Conservation (phyloP, 768 basidiomycete species). For the Crepidotus variabilis region DNA sequence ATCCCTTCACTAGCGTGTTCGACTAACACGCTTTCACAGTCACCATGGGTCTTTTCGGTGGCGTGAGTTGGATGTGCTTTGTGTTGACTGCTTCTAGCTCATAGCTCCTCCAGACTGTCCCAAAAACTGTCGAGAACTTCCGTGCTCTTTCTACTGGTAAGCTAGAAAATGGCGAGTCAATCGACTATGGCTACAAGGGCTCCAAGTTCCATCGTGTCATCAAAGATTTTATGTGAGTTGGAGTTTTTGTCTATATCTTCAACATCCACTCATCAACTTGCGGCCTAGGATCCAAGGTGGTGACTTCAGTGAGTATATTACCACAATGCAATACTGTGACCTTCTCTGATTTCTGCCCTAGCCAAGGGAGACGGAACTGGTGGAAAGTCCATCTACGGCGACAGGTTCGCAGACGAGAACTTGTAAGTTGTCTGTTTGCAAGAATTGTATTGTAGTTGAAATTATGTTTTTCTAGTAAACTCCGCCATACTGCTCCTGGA, state of each 20-base stretch:
- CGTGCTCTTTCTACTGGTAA: constrained; percentile 85
- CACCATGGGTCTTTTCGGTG: constrained; percentile 86
- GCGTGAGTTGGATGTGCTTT: constrained; percentile 43
- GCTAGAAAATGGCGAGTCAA: constrained; percentile 70
- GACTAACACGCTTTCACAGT: constrained; percentile 38
- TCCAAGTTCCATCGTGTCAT: constrained; percentile 97
- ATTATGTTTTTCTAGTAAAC: not conserved
- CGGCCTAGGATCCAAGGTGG: constrained; percentile 87
- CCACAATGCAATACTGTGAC: not conserved
- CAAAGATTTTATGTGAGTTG: constrained; percentile 80
- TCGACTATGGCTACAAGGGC: constrained; percentile 91
- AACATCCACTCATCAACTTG: not conserved
- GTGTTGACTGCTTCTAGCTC: not conserved
- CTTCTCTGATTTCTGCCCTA: constrained; percentile 23
- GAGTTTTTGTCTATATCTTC: not conserved
- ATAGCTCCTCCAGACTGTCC: constrained; percentile 65
- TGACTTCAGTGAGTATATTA: constrained; percentile 78
- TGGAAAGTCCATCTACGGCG: constrained; percentile 93
- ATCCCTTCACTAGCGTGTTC: constrained; percentile 2
- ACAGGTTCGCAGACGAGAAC: constrained; percentile 93
- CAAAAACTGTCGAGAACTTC: constrained; percentile 98
- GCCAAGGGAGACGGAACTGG: constrained; percentile 87
- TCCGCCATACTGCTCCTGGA: constrained; percentile 75
- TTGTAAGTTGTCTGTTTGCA: constrained; percentile 49
- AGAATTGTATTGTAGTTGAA: no score